Percentiles rank a stretch among this genome's conserved stretches.
Evolutionary conservation across 371 early-diverging fungal species (phyloP).

Genomic region (Rhizopus microsporus): DNA sequence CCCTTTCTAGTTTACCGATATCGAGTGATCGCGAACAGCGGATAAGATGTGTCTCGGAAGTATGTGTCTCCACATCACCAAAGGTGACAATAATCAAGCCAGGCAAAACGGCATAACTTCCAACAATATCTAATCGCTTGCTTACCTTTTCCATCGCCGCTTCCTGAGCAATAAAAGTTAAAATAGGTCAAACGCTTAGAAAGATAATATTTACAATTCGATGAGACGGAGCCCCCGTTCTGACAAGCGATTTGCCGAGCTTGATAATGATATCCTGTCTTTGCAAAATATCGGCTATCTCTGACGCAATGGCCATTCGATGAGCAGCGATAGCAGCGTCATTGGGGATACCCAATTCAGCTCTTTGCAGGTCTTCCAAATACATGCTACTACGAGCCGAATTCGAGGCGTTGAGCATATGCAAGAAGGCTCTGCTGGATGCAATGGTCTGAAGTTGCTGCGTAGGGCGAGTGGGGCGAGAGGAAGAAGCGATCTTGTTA

Average conservation of each 20-base stretch:
- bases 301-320: slow-evolving; percentile 33
- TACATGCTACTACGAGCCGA: slow-evolving; percentile 27
- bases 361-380: slow-evolving; percentile 27
- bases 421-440: slow-evolving; percentile 23
- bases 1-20: slow-evolving; percentile 61
- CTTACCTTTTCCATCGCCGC: slow-evolving; percentile 62
- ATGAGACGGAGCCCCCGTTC: slow-evolving; percentile 78
- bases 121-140: slow-evolving; percentile 57
- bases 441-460: slow-evolving; percentile 21
- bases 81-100: slow-evolving; percentile 71
- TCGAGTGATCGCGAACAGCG: slow-evolving; percentile 58
- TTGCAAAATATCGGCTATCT: slow-evolving; percentile 58
- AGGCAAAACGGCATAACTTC: slow-evolving; percentile 63
- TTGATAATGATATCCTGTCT: slow-evolving; percentile 71
- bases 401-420: slow-evolving; percentile 21
- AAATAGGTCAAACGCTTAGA: not conserved
- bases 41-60: slow-evolving; percentile 73
- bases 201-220: slow-evolving; percentile 54
- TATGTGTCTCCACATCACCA: slow-evolving; percentile 71
- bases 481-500: slow-evolving; percentile 5
- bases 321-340: slow-evolving; percentile 24
- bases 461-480: slow-evolving; percentile 15
- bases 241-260: slow-evolving; percentile 66
- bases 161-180: slow-evolving; percentile 38
- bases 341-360: slow-evolving; percentile 27